These are phyloP conservation scores for Tagetes erecta DNA, from an alignment of 129 eudicot species.

Conservation along the genomic window DNA sequence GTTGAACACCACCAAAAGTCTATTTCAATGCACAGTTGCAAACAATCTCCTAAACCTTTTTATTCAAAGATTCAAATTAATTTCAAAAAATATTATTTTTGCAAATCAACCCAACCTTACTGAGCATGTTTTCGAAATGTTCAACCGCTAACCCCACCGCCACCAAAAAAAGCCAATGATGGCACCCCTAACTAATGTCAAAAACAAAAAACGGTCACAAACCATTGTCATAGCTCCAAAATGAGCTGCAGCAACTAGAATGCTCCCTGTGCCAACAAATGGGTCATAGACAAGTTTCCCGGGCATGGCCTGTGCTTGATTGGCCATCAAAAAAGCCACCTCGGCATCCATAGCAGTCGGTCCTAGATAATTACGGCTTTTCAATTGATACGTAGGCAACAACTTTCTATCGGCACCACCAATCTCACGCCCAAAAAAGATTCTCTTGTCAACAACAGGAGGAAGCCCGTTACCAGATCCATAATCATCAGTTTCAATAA, in stretches of 20 bases:
- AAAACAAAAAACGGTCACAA: conserved; percentile 23
- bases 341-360: conserved; percentile 99
- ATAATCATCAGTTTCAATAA: conserved; percentile 85
- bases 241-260: conserved; percentile 93
- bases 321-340: conserved; percentile 96
- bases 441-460: conserved; percentile 66
- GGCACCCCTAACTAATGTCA: not conserved
- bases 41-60: not conserved
- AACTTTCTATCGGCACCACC: conserved; percentile 89
- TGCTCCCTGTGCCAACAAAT: conserved; percentile 97
- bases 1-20: not conserved
- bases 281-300: conserved; percentile 94
- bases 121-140: not conserved
- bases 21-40: not conserved
- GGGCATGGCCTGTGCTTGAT: conserved; percentile 82
- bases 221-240: conserved; percentile 99
- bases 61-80: not conserved
- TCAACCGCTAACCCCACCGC: too few relatives aligned
- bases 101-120: not conserved
- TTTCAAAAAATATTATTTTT: not conserved
- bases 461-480: conserved; percentile 83
- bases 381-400: conserved; percentile 84
- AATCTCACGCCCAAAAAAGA: conserved; percentile 89
- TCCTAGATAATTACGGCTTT: conserved; percentile 90
- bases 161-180: not conserved